These are phyloP conservation scores for Wickerhamomyces sp. DNA, from an alignment of 1,139 yeast species.

Conservation along the genomic window DNA sequence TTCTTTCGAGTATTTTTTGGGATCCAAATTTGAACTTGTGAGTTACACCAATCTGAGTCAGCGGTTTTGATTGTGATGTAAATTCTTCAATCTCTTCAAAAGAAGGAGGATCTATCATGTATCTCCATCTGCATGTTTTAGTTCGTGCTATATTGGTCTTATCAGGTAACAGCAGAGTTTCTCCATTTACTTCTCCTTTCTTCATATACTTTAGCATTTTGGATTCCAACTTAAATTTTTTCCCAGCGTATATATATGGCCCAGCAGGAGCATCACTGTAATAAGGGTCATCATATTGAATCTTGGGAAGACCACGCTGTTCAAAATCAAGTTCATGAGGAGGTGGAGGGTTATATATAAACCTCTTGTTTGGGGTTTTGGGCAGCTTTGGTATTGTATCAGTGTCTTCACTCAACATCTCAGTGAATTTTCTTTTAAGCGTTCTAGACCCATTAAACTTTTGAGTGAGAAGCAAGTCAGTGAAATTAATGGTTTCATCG, in stretches of 20 bases:
- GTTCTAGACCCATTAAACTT: neutral
- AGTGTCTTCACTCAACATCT: conserved; percentile 1
- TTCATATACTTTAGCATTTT: conserved; percentile 20
- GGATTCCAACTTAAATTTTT: conserved; percentile 39
- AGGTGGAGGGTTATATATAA: conserved; percentile 19
- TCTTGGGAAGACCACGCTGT: conserved; percentile 41
- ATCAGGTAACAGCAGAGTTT: conserved; percentile 6
- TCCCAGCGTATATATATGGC: conserved; percentile 66
- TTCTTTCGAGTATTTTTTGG: conserved; percentile 27
- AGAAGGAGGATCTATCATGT: conserved; percentile 37
- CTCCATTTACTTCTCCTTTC: conserved; percentile 22
- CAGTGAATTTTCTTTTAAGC: conserved; percentile 3
- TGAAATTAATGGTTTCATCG: too few species aligned
- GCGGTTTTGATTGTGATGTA: conserved; percentile 4
- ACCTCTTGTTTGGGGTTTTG: conserved; percentile 1
- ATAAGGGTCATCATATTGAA: conserved; percentile 59
- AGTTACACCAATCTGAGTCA: conserved; percentile 48
- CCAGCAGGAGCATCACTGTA: conserved; percentile 52
- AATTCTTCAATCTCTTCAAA: conserved; percentile 26
- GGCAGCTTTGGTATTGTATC: neutral
- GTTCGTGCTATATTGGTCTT: neutral
- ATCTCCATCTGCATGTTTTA: conserved; percentile 31
- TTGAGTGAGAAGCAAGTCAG: neutral
- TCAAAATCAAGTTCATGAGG: conserved; percentile 36
- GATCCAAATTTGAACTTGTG: conserved; percentile 31